Percentiles rank a stretch among this genome's conserved stretches.
Conservation (phyloP, 2,329 filamentous ascomycete species). For the Rutstroemia sp. region DNA sequence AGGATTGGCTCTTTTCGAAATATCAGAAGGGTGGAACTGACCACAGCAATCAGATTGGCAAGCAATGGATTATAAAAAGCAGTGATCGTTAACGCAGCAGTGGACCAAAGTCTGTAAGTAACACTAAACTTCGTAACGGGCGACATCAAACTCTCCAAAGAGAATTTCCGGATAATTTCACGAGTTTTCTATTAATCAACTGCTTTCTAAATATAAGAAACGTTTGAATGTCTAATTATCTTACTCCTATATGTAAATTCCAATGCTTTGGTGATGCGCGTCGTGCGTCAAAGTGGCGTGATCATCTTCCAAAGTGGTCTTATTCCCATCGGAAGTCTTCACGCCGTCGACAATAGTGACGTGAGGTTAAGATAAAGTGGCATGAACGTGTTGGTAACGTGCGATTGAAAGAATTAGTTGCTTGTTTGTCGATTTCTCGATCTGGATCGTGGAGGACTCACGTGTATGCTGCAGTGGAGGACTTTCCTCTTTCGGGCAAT, state of each 20-base stretch:
- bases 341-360: not conserved
- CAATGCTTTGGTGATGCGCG: not conserved
- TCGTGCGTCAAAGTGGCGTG: constrained; percentile 3
- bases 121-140: no score
- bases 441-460: no score
- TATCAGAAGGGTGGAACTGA: no score
- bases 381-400: not conserved
- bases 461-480: no score
- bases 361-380: not conserved
- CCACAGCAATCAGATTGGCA: no score
- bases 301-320: constrained; percentile 3
- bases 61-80: no score
- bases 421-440: not conserved
- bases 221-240: not conserved
- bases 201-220: not conserved
- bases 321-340: not conserved
- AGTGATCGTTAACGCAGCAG: no score
- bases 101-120: no score
- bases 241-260: not conserved
- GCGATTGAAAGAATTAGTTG: not conserved
- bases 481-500: no score
- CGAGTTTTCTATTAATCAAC: not conserved
- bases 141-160: no score
- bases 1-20: no score
- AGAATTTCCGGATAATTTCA: no score